Conservation (phyloP, 371 early-diverging fungal species). For the Actinomortierella wolfii region DNA sequence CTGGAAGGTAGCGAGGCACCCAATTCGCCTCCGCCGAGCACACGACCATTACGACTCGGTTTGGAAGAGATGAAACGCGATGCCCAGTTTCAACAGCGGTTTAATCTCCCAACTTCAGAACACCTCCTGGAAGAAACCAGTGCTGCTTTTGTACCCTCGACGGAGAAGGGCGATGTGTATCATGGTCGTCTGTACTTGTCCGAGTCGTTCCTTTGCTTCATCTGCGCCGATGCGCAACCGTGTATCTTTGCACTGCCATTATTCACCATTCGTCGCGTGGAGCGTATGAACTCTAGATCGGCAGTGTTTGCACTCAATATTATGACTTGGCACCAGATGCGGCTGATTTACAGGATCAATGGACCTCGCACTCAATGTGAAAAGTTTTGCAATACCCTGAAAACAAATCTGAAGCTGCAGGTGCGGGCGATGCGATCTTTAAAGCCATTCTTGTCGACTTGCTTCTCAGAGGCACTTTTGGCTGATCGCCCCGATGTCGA, state of each 20-base stretch:
- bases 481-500: slow-evolving; percentile 58
- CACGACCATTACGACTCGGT: slow-evolving; percentile 59
- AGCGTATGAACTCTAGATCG: slow-evolving; percentile 63
- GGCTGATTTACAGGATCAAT: slow-evolving; percentile 54
- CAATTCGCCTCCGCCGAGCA: slow-evolving; percentile 37
- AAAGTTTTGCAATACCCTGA: slow-evolving; percentile 57
- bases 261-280: slow-evolving; percentile 89
- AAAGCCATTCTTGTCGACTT: slow-evolving; percentile 82
- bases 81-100: slow-evolving; percentile 72
- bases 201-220: slow-evolving; percentile 83
- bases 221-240: slow-evolving; percentile 58
- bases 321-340: slow-evolving; percentile 68
- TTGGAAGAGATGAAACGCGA: slow-evolving; percentile 81
- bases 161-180: slow-evolving; percentile 37
- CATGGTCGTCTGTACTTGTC: slow-evolving; percentile 81
- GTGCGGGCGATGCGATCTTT: slow-evolving; percentile 78
- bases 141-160: slow-evolving; percentile 54
- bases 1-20: slow-evolving; percentile 20
- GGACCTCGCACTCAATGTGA: slow-evolving; percentile 56
- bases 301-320: slow-evolving; percentile 56
- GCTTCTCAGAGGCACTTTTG: slow-evolving; percentile 75
- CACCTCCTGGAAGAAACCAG: slow-evolving; percentile 61
- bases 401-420: slow-evolving; percentile 58
- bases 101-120: slow-evolving; percentile 73
- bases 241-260: slow-evolving; percentile 84